Percentiles rank a stretch among this genome's conserved stretches.
phyloP scores from a whole-genome alignment of 306 rosid genomes.

The Vigna reflexopilosa region DNA sequence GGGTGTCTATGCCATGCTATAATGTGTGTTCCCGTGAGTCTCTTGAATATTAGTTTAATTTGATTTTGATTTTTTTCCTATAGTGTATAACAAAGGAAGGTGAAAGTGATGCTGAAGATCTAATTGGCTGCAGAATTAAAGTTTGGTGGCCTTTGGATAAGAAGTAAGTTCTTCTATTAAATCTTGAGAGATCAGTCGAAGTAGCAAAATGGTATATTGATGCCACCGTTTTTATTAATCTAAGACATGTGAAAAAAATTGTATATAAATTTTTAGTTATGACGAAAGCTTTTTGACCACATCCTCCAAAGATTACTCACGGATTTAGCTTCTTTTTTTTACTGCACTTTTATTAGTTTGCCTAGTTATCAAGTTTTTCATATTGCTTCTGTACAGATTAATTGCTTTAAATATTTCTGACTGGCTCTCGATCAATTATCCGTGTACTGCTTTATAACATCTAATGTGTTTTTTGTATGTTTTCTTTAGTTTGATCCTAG shows the following conservation, averaged over 20 bases:
- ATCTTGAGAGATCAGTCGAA: conserved; percentile 25
- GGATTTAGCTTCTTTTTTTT: conserved; percentile 25
- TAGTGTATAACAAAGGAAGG: conserved; percentile 73
- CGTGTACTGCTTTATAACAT: neutral
- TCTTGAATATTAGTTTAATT: conserved; percentile 42
- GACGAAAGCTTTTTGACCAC: conserved; percentile 34
- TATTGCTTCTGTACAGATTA: conserved; percentile 31
- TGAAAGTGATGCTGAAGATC: conserved; percentile 73
- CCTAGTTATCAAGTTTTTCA: conserved; percentile 16
- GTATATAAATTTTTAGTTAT: conserved; percentile 3
- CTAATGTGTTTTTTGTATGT: conserved; percentile 3
- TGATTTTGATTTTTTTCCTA: conserved; percentile 36
- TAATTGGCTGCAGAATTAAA: conserved; percentile 89
- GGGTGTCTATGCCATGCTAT: conserved; percentile 27
- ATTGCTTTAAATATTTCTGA: conserved; percentile 27
- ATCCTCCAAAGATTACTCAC: conserved; percentile 7
- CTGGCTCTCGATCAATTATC: conserved; percentile 23
- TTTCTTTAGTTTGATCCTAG: conserved; percentile 30
- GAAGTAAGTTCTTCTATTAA: conserved; percentile 56
- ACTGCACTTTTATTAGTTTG: conserved; percentile 6
- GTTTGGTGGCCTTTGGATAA: conserved; percentile 99
- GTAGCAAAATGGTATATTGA: conserved; percentile 32
- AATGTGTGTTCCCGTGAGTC: conserved; percentile 24
- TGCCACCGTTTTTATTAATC: conserved; percentile 4
- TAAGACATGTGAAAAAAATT: neutral